A percentile compares a stretch with the other conserved stretches of the same genome.
phyloP scores from a whole-genome alignment of 73 alveolate species.

The Paramecium bursaria region DNA sequence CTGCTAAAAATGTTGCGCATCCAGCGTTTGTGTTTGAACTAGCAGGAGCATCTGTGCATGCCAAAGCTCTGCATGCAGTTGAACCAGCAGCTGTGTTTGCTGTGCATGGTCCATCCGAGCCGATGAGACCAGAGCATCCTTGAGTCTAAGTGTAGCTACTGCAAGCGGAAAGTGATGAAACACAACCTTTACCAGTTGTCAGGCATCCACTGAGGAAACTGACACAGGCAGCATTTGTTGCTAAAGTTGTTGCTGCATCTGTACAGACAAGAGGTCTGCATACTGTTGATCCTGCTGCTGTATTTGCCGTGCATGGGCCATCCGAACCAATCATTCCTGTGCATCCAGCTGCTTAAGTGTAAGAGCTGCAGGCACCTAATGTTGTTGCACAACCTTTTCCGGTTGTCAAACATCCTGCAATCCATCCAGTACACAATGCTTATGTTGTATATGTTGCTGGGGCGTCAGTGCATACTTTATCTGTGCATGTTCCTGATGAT shows the following conservation, averaged over 20 bases:
- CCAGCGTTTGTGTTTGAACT: not conserved
- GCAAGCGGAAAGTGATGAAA: not conserved
- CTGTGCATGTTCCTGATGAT: slow-evolving; percentile 10
- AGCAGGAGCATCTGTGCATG: not conserved
- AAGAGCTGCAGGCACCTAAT: too few relatives aligned
- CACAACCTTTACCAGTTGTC: slow-evolving; percentile 53
- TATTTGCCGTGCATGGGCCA: too few relatives aligned
- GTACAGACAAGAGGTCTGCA: too few relatives aligned
- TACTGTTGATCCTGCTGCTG: too few relatives aligned
- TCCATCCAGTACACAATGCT: not conserved
- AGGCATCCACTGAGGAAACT: not conserved
- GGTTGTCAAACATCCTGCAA: slow-evolving; percentile 16
- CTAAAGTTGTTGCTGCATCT: too few relatives aligned
- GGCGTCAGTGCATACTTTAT: slow-evolving; percentile 29
- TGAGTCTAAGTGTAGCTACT: too few relatives aligned
- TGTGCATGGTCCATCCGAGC: not conserved
- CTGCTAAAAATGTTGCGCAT: not conserved
- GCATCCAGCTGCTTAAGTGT: too few relatives aligned
- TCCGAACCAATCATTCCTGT: too few relatives aligned
- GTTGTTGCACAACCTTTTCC: slow-evolving; percentile 5
- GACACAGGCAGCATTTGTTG: too few relatives aligned
- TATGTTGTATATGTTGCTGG: slow-evolving; percentile 13
- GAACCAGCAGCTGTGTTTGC: not conserved
- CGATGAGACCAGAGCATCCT: not conserved
- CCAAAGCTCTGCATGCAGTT: not conserved